A percentile compares a stretch with the other conserved stretches of the same genome.
These are phyloP conservation scores for Deuterostichococcus epilithicus DNA, from an alignment of 139 green algal genomes.

Conservation along the genomic window DNA sequence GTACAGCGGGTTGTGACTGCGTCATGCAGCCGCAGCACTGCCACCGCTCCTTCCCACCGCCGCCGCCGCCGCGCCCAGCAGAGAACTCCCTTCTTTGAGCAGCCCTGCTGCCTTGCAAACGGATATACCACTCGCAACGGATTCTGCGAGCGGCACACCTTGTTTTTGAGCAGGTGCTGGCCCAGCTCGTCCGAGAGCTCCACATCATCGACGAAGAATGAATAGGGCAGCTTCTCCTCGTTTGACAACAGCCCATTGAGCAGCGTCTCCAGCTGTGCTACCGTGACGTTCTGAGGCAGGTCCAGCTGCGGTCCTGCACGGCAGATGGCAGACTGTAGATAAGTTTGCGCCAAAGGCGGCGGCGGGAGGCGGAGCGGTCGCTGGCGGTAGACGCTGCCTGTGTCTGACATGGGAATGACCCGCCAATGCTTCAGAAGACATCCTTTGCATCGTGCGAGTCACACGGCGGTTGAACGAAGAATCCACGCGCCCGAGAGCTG, in stretches of 20 bases:
- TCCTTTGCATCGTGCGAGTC: too few species aligned
- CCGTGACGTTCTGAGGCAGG: conserved; percentile 74
- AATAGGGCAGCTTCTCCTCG: conserved; percentile 88
- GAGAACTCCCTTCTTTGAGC: too few species aligned
- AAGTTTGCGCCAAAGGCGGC: background rate
- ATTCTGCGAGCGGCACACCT: conserved; percentile 12
- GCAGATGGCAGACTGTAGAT: background rate
- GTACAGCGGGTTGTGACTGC: too few species aligned
- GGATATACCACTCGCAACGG: background rate
- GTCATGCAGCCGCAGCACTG: too few species aligned
- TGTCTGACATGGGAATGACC: too few species aligned
- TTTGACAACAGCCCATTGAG: conserved; percentile 83
- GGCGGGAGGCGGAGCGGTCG: too few species aligned
- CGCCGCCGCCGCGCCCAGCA: too few species aligned
- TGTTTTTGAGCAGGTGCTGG: conserved; percentile 60
- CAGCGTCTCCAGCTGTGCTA: conserved; percentile 81
- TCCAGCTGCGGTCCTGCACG: conserved; percentile 84
- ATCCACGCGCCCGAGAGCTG: conserved; percentile 34
- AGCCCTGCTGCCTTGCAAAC: background rate
- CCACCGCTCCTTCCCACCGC: too few species aligned
- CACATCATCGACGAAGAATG: conserved; percentile 83
- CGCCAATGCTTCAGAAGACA: background rate
- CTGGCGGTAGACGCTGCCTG: too few species aligned
- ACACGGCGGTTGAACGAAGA: too few species aligned
- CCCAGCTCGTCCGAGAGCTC: conserved; percentile 73